phyloP scores from a whole-genome alignment of 768 basidiomycete species.

The Amanita inopinata region DNA sequence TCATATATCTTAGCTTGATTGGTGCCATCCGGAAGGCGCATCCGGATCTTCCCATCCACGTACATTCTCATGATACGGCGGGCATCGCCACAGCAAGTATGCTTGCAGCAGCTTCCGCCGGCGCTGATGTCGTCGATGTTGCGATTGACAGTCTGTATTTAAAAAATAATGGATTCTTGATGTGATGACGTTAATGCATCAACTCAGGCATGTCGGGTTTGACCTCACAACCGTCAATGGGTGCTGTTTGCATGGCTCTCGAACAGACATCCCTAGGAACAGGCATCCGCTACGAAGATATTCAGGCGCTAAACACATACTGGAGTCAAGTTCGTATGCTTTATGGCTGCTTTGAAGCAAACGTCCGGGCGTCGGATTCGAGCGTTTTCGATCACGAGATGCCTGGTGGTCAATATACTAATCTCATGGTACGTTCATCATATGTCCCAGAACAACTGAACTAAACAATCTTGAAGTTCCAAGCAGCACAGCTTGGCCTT shows the following conservation, averaged over 20 bases:
- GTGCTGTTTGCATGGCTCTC: slow-evolving; percentile 87
- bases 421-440: slow-evolving; percentile 65
- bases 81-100: slow-evolving; percentile 97
- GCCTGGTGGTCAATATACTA: slow-evolving; percentile 96
- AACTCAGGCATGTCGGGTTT: slow-evolving; percentile 88
- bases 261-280: slow-evolving; percentile 93
- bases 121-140: slow-evolving; percentile 95
- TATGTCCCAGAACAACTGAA: slow-evolving; percentile 7
- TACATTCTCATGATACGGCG: slow-evolving; percentile 98
- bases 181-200: slow-evolving; percentile 11
- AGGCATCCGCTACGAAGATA: slow-evolving; percentile 93
- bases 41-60: slow-evolving; percentile 97
- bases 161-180: neutral
- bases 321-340: slow-evolving; percentile 96
- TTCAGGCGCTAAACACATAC: slow-evolving; percentile 94
- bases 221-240: slow-evolving; percentile 99
- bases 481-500: slow-evolving; percentile 93
- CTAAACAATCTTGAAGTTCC: slow-evolving; percentile 57
- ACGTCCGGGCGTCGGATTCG: slow-evolving; percentile 93
- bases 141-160: slow-evolving; percentile 85
- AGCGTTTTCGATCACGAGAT: slow-evolving; percentile 99
- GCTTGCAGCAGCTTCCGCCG: slow-evolving; percentile 93
- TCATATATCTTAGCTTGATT: slow-evolving; percentile 52
- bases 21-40: slow-evolving; percentile 92
- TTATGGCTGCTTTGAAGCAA: slow-evolving; percentile 96